phyloP scores from a whole-genome alignment of 2,329 filamentous ascomycete species.

The Corynespora cassiicola region DNA sequence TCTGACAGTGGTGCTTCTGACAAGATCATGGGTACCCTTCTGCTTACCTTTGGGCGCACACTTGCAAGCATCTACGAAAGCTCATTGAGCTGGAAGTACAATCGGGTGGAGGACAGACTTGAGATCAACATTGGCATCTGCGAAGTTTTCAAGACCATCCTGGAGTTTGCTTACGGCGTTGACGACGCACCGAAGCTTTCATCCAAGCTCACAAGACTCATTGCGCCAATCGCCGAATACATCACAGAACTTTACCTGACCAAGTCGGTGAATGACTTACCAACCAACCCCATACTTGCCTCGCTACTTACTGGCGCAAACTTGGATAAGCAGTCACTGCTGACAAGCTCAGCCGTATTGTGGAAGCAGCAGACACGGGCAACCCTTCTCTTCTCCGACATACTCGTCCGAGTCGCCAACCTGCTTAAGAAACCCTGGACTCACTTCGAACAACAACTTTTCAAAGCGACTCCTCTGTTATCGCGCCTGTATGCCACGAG shows the following conservation, averaged over 20 bases:
- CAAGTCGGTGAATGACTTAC: constrained; percentile 70
- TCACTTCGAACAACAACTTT: constrained; percentile 77
- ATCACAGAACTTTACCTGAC: constrained; percentile 79
- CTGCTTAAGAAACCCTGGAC: constrained; percentile 68
- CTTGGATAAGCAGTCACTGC: constrained; percentile 49
- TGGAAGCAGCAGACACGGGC: constrained; percentile 69
- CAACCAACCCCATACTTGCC: constrained; percentile 78
- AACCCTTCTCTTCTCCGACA: constrained; percentile 71
- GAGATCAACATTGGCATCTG: constrained; percentile 73
- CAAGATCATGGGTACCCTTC: constrained; percentile 74
- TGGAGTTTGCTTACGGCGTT: constrained; percentile 77
- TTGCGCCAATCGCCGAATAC: constrained; percentile 77
- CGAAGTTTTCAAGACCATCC: constrained; percentile 72
- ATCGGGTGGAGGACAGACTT: constrained; percentile 69
- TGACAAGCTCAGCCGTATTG: constrained; percentile 42
- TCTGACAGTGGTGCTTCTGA: constrained; percentile 78
- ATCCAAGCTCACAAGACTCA: constrained; percentile 64
- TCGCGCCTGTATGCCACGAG: constrained; percentile 77
- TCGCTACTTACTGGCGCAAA: constrained; percentile 66
- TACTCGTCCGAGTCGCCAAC: constrained; percentile 73
- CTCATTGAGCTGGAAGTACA: constrained; percentile 84
- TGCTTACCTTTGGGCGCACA: constrained; percentile 75
- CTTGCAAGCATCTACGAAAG: constrained; percentile 86
- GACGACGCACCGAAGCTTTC: constrained; percentile 63
- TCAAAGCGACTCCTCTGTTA: constrained; percentile 79